phyloP scores from a whole-genome alignment of 768 basidiomycete genomes.

The Boletus rubescentipes region DNA sequence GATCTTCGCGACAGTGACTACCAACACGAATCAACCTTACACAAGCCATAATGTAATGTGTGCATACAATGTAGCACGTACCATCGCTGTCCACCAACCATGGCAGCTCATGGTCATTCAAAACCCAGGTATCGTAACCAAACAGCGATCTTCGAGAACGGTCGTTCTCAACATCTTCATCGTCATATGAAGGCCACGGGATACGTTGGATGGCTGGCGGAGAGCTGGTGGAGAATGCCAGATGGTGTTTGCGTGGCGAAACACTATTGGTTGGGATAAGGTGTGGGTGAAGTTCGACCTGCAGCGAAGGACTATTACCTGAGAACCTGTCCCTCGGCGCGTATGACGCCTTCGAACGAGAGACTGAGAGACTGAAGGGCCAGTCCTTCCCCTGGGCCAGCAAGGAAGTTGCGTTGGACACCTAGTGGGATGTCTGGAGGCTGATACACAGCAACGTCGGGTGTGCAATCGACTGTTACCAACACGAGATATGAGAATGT shows the following conservation, averaged over 20 bases:
- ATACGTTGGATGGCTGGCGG: conserved; percentile 81
- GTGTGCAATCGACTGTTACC: conserved; percentile 59
- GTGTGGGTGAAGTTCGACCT: not conserved
- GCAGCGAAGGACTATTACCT: conserved; percentile 45
- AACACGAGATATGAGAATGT: conserved; percentile 77
- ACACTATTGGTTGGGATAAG: conserved; percentile 45
- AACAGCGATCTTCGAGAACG: conserved; percentile 36
- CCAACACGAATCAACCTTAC: not conserved
- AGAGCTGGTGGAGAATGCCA: conserved; percentile 70
- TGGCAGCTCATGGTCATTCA: conserved; percentile 62
- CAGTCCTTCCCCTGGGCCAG: conserved; percentile 79
- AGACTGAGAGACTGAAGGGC: conserved; percentile 67
- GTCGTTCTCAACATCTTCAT: conserved; percentile 37
- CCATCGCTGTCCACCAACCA: conserved; percentile 79
- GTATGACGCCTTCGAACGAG: conserved; percentile 79
- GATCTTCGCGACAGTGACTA: conserved; percentile 71
- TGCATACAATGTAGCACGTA: conserved; percentile 31
- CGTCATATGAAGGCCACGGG: conserved; percentile 69
- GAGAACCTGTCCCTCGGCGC: conserved; percentile 70
- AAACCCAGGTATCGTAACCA: conserved; percentile 68
- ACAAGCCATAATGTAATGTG: not conserved
- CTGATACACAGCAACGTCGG: conserved; percentile 55
- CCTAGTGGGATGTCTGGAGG: conserved; percentile 45
- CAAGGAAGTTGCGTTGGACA: conserved; percentile 66
- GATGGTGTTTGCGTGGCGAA: conserved; percentile 67